Evolutionary conservation across 768 basidiomycete genomes (phyloP), one percentile per base, ranked within the genome.

Genomic region (Lactifluus pinguis): DNA sequence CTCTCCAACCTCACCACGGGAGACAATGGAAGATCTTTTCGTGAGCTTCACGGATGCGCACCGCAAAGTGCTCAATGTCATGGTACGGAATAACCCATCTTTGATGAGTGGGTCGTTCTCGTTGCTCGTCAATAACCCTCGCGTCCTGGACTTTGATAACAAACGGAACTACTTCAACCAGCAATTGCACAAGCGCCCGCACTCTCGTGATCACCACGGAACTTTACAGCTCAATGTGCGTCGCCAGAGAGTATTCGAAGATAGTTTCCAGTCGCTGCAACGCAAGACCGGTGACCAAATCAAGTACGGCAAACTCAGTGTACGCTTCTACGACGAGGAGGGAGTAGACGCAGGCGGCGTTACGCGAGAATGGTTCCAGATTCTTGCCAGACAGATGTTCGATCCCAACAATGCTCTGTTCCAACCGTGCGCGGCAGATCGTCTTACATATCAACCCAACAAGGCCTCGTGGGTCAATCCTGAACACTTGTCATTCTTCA

Each of bases 301-400:
- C 77, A 98, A 98, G 73, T 87, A 92, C 69, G 95, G 97, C 65
- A 99, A 99, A 72, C 84, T 99, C 58, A 97, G 88, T 69, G 86
- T 98, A 60, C 87, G 94, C 54, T 99, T 97, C 76, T 92, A 92
- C 68, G 89, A 93, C 58, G 97, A 99, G 69, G 97, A 98, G 69
- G 97, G 97, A 54, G 92, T 99, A 21, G 97, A 99, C 70, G 97
- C 97, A 0, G 97, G 97, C 21, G 97, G 97, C 66, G 92, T 99
- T 39, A 97, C 97, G 8, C 82, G 95, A 61, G 95, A 98, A 75
- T 98, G 95, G 94, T 98, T 95, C 85, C 91, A 94, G 68, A 95
- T 97, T 54, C 84, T 99, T 17, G 95, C 97, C 1, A 83, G 94
- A 53, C 94, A 97, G 72, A 99, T 99, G 89, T 99, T 99, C 75